Base-by-base conservation (phyloP, 257 asterid species). In the Jasminum sambac region DNA sequence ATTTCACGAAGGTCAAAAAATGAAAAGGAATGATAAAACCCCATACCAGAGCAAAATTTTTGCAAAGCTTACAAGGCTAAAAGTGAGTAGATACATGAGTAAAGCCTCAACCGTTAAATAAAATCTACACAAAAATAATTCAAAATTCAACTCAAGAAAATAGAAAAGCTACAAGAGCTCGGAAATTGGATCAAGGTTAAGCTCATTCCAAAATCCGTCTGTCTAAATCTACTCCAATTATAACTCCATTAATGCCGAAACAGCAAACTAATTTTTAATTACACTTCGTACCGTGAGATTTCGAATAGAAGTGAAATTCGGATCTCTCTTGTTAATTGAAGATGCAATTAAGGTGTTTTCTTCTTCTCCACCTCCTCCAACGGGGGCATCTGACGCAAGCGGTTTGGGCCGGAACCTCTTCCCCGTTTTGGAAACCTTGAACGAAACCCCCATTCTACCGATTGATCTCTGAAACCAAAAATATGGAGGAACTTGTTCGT, bases 361-460 rank as follows among this genome's bases (percentile, higher is more conserved):
- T 24, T 69, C 41, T 66, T 66, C 75, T 6, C 64, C n/a, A n/a
- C n/a, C 16, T 36, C 62, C 34, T 63, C 70, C 76, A 25, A 68
- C 78, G 23, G 64, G 77, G 63, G 70, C 82, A 68, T 66, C 78
- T 6, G 55, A 70, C 39, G 72, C 70, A 7, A 43, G 72, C 26
- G 85, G 77, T 58, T 84, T 84, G 50, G 86, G 87, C 14, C 76
- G 88, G 83, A 83, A 87, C 72, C 97, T 78, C 76, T 76, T 68
- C 8, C 99, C 99, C 12, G 82, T 85, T 77, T 79, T 88, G 17
- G 98, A 83, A 58, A 95, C 89, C 90, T 81, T 87, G 64, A 95
- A 95, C n/a, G 99, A 95, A 78, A 95, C 57, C 82, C 96, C 99
- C 99, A 95, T 44, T 44, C 25, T 59, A 66, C 42, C 21, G 21